Evolutionary conservation across 441 rosid species (phyloP).

Genomic region (Pelargonium citronellum): DNA sequence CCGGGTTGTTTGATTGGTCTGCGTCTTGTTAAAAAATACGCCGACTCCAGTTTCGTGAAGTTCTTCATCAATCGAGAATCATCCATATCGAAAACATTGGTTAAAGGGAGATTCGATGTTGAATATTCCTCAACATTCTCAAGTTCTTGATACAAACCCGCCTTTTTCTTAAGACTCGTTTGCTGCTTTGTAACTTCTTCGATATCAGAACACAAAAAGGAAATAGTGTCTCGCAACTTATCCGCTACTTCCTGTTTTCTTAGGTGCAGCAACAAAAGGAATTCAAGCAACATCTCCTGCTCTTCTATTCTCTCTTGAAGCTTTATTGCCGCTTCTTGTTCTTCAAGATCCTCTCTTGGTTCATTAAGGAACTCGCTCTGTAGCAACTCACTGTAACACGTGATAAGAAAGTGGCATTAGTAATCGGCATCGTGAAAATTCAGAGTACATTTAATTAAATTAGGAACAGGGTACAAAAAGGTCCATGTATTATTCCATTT

Average conservation of each 20-base stretch:
- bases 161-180: constrained; percentile 37
- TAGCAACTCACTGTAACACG: constrained; percentile 15
- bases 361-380: constrained; percentile 81
- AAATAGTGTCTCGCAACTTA: constrained; percentile 58
- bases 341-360: constrained; percentile 66
- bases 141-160: constrained; percentile 31
- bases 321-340: constrained; percentile 76
- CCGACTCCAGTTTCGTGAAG: constrained; percentile 81
- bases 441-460: neutral
- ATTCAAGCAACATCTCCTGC: constrained; percentile 75
- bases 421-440: neutral
- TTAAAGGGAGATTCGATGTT: constrained; percentile 35
- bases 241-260: constrained; percentile 71
- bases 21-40: constrained; percentile 72
- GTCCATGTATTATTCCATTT: too few species aligned
- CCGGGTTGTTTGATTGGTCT: constrained; percentile 50
- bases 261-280: constrained; percentile 65
- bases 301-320: constrained; percentile 73
- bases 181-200: constrained; percentile 69
- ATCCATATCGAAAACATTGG: constrained; percentile 32
- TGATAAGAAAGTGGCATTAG: neutral
- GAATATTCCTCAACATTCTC: constrained; percentile 42
- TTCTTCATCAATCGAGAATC: constrained; percentile 71
- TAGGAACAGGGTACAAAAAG: too few species aligned
- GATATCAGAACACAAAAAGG: constrained; percentile 70